phyloP scores from a whole-genome alignment of 2,329 filamentous ascomycete genomes.

The Thielaviopsis populi region DNA sequence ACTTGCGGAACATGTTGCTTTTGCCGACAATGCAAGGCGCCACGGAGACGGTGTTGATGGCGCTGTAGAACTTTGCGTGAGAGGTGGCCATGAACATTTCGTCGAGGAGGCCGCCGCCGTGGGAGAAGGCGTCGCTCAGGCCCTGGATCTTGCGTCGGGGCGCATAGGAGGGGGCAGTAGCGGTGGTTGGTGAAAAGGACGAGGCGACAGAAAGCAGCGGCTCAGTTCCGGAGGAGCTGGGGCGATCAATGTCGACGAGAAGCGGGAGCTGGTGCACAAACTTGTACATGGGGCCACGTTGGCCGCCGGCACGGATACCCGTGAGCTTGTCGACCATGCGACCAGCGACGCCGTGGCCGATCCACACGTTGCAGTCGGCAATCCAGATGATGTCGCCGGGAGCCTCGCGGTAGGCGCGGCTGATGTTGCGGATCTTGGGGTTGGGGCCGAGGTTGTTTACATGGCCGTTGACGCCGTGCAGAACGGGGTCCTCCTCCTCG shows the following conservation, averaged over 20 bases:
- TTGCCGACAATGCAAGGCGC: conserved; percentile 94
- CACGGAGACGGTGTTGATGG: conserved; percentile 83
- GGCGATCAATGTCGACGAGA: conserved; percentile 54
- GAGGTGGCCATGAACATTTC: conserved; percentile 89
- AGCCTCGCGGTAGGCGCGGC: conserved; percentile 77
- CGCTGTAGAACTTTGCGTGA: conserved; percentile 94
- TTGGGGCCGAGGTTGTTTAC: conserved; percentile 65
- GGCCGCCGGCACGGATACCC: conserved; percentile 42
- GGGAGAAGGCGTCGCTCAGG: conserved; percentile 23
- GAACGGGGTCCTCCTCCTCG: conserved; percentile 63
- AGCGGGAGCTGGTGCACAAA: conserved; percentile 91
- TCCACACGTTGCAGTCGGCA: conserved; percentile 93
- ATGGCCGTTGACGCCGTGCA: conserved; percentile 40
- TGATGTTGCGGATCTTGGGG: conserved; percentile 97
- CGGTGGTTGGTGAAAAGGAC: not conserved
- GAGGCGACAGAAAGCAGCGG: conserved; percentile 16
- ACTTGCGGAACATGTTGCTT: conserved; percentile 94
- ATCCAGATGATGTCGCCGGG: conserved; percentile 85
- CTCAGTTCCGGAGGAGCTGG: conserved; percentile 3
- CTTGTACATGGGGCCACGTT: conserved; percentile 49
- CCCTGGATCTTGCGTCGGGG: conserved; percentile 13
- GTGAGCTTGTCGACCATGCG: conserved; percentile 80
- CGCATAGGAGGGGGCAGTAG: not conserved
- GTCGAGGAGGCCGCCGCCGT: conserved; percentile 69
- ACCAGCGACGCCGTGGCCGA: conserved; percentile 60